phyloP scores from a whole-genome alignment of 78 protist genomes.

The Polysphondylium violaceum region DNA sequence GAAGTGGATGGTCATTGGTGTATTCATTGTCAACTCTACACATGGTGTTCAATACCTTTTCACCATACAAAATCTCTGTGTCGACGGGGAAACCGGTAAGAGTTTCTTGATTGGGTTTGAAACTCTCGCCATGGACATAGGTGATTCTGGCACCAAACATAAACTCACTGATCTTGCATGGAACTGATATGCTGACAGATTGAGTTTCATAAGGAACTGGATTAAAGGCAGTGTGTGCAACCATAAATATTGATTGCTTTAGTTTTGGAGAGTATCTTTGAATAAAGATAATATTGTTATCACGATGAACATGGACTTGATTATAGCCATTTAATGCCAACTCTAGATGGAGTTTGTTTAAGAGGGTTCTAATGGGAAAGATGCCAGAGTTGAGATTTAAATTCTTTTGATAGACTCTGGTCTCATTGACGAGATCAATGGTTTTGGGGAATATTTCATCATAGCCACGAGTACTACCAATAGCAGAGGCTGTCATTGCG shows the following conservation, averaged over 20 bases:
- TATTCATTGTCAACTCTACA: background rate
- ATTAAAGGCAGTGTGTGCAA: constrained; percentile 69
- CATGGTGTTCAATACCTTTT: constrained; percentile 12
- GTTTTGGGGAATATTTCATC: constrained; percentile 88
- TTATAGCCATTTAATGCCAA: constrained; percentile 31
- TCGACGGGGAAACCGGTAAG: constrained; percentile 46
- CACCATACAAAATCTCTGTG: constrained; percentile 5
- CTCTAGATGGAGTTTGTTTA: constrained; percentile 63
- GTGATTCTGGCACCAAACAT: constrained; percentile 73
- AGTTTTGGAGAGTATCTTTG: constrained; percentile 75
- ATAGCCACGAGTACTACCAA: constrained; percentile 89
- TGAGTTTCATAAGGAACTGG: background rate
- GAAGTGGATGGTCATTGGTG: background rate
- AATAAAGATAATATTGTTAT: constrained; percentile 57
- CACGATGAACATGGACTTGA: constrained; percentile 76
- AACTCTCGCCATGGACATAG: background rate
- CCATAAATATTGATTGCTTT: constrained; percentile 40
- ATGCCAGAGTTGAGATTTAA: constrained; percentile 21
- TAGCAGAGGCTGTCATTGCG: constrained; percentile 81
- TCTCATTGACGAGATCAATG: constrained; percentile 88
- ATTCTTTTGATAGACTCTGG: constrained; percentile 41
- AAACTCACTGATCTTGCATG: constrained; percentile 61
- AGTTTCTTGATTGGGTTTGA: background rate
- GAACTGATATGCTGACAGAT: background rate
- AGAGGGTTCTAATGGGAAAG: constrained; percentile 19